Percentiles rank a stretch among this genome's conserved stretches.
These are phyloP conservation scores for Malassezia nana DNA, from an alignment of 1,284 basidiomycete genomes.

Conservation along the genomic window DNA sequence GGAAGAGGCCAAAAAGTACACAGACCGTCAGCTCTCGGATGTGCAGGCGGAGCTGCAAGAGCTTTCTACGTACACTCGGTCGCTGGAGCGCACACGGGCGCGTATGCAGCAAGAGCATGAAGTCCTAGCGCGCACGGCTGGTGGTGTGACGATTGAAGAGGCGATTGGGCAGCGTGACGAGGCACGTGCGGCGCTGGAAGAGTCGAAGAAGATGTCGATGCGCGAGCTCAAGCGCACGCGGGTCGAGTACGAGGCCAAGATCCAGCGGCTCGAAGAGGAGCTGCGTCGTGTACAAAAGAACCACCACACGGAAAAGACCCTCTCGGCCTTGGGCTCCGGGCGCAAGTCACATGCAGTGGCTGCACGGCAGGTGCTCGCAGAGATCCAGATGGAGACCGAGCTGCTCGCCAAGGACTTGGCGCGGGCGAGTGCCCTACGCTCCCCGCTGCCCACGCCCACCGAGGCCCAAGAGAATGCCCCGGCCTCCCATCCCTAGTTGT, in stretches of 20 bases:
- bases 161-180: slow-evolving; percentile 41
- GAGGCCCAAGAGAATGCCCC: neutral
- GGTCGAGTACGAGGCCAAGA: slow-evolving; percentile 60
- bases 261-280: slow-evolving; percentile 59
- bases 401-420: slow-evolving; percentile 41
- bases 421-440: slow-evolving; percentile 34
- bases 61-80: slow-evolving; percentile 65
- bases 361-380: slow-evolving; percentile 57
- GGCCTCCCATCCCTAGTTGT: neutral
- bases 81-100: slow-evolving; percentile 68
- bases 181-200: slow-evolving; percentile 53
- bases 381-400: slow-evolving; percentile 54
- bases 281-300: slow-evolving; percentile 52
- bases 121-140: slow-evolving; percentile 61
- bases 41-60: slow-evolving; percentile 67
- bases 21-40: slow-evolving; percentile 78
- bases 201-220: slow-evolving; percentile 59
- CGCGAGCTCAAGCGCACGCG: slow-evolving; percentile 62
- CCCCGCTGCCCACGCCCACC: slow-evolving; percentile 19
- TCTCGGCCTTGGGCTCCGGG: slow-evolving; percentile 32
- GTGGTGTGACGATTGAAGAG: slow-evolving; percentile 19
- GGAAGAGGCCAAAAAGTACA: slow-evolving; percentile 90
- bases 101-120: slow-evolving; percentile 73
- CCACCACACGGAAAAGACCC: slow-evolving; percentile 49
- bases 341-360: slow-evolving; percentile 56